Base-by-base conservation (phyloP, 2,329 filamentous ascomycete species). In the Mycosphaerella arachidis region DNA sequence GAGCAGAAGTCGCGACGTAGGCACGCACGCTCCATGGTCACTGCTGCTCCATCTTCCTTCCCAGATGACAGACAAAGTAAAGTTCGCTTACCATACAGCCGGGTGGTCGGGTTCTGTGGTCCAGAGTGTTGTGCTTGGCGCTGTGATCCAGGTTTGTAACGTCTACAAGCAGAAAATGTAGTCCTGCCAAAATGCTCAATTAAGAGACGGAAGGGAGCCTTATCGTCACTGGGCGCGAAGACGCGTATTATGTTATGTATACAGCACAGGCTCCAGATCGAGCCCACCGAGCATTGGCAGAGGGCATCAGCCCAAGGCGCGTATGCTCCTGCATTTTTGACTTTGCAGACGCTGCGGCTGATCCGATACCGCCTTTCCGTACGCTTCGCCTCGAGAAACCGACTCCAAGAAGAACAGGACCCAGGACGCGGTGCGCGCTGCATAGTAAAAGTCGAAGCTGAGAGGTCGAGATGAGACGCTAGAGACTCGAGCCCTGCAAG, bases 331-430 rank as follows among this genome's bases (percentile, higher is more conserved):
- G 24, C 46, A 48, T 48, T 7, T 50, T 56, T 29, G 55, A 56
- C 55, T 57, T 57, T 50, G 43, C 27, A 24, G 37, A 46, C 55
- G 52, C 45, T 59, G 57, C 57, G 57, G 57, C 57, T 59, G 57
- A 57, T 37, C 54, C 54, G 30, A 55, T 57, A 29, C 48, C 55
- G 55, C 30, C 48, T 18, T 50, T 20, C 33, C 30, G 46, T 43
- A 50, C 31, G 37, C 48, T 57, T 46, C 55, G 55, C 55, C 55
- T 57, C 55, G 29, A 51, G 24, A 29, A 16, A 29, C 20, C 7
- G 52, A 40, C 1, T 29, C 29, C 16, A 50, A 37, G 45, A 40
- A 50, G 27, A 27, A 51, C 31, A 46, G 24, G 31, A 57, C n/a
- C 27, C 55, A 57, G 37, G 29, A 27, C 46, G 43, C 46, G 50